phyloP scores from a whole-genome alignment of 1,139 yeast species.

The Pichia sp. region DNA sequence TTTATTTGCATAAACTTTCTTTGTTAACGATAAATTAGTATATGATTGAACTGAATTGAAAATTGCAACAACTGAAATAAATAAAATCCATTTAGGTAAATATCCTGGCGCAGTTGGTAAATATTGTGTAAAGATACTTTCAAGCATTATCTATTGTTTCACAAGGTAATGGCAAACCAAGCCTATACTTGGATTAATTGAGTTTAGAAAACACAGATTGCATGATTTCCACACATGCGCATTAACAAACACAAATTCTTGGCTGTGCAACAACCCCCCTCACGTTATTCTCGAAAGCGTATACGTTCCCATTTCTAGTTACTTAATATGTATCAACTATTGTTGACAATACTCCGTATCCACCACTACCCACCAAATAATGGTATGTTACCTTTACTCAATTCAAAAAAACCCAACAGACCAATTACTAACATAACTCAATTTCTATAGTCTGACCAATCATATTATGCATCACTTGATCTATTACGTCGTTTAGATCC shows the following conservation, averaged over 20 bases:
- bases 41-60: constrained; percentile 92
- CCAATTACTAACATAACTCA: constrained; percentile 12
- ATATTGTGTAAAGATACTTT: constrained; percentile 11
- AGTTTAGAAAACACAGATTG: neutral
- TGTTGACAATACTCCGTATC: too few species aligned
- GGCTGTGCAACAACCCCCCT: too few species aligned
- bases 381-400: neutral
- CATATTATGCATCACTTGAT: constrained; percentile 79
- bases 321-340: too few species aligned
- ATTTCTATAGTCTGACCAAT: constrained; percentile 42
- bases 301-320: too few species aligned
- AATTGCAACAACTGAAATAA: constrained; percentile 79
- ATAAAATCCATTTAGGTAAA: constrained; percentile 64
- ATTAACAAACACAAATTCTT: too few species aligned
- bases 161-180: neutral
- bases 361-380: neutral
- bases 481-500: constrained; percentile 84
- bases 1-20: constrained; percentile 65
- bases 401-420: neutral
- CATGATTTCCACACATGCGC: neutral
- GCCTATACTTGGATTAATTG: too few species aligned
- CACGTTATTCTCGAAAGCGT: too few species aligned
- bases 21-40: constrained; percentile 59
- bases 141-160: constrained; percentile 7
- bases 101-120: constrained; percentile 42